Evolutionary conservation across 108 stramenopile genomes (phyloP).

Genomic region (Cyclotella baltica): DNA sequence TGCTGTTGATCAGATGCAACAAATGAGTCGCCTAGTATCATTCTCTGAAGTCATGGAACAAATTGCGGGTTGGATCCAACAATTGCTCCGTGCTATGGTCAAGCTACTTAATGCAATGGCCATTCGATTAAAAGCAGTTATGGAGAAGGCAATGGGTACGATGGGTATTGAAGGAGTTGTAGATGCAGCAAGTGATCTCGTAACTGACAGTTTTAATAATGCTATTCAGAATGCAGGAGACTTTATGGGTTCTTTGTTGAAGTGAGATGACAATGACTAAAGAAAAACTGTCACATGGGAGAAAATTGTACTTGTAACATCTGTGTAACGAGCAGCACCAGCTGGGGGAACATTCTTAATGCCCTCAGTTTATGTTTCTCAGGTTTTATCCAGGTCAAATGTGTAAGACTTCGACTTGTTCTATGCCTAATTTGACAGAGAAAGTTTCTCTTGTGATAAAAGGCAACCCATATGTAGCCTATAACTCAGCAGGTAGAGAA

Average conservation of each 20-base stretch:
- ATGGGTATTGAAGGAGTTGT: not conserved
- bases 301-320: no score
- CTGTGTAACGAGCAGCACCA: no score
- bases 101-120: constrained; percentile 8
- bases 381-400: no score
- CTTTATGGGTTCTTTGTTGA: not conserved
- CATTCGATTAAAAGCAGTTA: constrained; percentile 1
- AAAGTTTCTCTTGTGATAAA: no score
- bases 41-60: constrained; percentile 25
- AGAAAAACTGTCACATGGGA: no score
- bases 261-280: no score
- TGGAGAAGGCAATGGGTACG: constrained; percentile 5
- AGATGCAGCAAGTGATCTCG: constrained; percentile 24
- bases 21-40: constrained; percentile 58
- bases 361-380: no score
- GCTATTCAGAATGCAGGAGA: not conserved
- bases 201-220: constrained; percentile 16
- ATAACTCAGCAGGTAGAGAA: no score
- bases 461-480: no score
- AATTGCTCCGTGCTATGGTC: constrained; percentile 23
- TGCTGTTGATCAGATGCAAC: constrained; percentile 42
- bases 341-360: no score
- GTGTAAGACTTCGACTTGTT: no score
- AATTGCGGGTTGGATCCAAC: constrained; percentile 12
- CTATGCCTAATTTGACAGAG: no score